Evolutionary conservation across 345 rosid genomes (phyloP), one percentile per base, ranked within the genome.

Genomic region (Bruguiera gymnorhiza): DNA sequence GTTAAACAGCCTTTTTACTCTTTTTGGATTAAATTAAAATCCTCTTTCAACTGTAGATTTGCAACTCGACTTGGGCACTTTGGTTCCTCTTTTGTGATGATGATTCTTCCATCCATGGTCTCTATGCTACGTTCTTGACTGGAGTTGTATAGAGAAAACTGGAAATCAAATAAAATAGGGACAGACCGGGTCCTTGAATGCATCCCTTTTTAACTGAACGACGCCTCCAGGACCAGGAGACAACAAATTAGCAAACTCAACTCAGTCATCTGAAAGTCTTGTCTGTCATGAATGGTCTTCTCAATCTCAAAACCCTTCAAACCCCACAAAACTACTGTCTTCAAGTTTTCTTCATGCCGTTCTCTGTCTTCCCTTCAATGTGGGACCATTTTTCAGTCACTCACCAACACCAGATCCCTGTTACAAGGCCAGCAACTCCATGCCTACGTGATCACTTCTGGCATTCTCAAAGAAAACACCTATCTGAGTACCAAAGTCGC

Each of bases 401-500:
- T 77, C 48, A 67, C 73, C 62, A 72, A 68, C 73, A 10, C 63
- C 61, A 76, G 68, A 34, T 76, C 69, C 29, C 20, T 66, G 63
- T 6, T 8, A 13, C 31, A 71, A 57, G 80, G 76, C 52, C 72
- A 32, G 32, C 65, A 60, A 46, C 73, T 77, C 62, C 80, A 72
- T 32, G 73, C 69, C 70, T 56, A 77, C 43, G 37, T 62, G 37
- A 18, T 62, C 52, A 51, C 74, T 52, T 39, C 61, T 57, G 68
- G 65, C 69, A 57, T 13, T 30, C 76, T 67, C 48, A 37, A 3
- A 48, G 5, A 62, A 52, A 71, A 67, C 66, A 57, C 76, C 32
- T 72, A 39, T 61, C 48, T 72, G 18, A 24, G 46, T 70, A 62
- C 77, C 54, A 73, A 77, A 61, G 70, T 77, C 21, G 66, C 74